These are phyloP conservation scores for Lyophyllum semitale DNA, from an alignment of 768 basidiomycete genomes.

Conservation along the genomic window DNA sequence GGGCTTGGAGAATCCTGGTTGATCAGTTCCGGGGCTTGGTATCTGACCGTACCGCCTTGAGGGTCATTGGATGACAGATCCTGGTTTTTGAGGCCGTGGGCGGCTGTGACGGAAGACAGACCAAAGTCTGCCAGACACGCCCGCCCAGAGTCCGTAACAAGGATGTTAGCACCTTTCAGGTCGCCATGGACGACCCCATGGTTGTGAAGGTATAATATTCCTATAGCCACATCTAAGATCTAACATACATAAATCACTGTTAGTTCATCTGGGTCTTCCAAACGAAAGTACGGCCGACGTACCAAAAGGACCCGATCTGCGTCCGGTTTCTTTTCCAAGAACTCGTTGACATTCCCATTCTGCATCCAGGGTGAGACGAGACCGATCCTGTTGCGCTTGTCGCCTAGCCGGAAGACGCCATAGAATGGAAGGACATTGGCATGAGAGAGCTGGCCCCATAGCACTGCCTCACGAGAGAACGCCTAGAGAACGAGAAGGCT, in stretches of 20 bases:
- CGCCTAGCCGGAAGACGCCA: constrained; percentile 30
- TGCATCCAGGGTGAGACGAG: constrained; percentile 42
- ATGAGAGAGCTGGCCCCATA: constrained; percentile 20
- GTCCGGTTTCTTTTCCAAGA: constrained; percentile 15
- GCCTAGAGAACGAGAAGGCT: constrained; percentile 10
- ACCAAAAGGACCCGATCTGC: constrained; percentile 16
- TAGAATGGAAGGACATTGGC: constrained; percentile 38
- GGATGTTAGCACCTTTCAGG: constrained; percentile 52
- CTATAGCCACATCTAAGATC: constrained; percentile 33
- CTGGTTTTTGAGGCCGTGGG: constrained; percentile 17
- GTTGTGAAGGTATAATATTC: constrained; percentile 35
- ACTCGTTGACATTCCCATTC: constrained; percentile 34
- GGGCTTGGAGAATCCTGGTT: constrained; percentile 17
- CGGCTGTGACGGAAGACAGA: constrained; percentile 30
- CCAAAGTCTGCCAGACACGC: constrained; percentile 58
- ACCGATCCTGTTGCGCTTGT: constrained; percentile 28
- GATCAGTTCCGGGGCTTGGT: constrained; percentile 38
- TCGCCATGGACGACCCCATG: constrained; percentile 47
- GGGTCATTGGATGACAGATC: constrained; percentile 17
- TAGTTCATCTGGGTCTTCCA: constrained; percentile 16
- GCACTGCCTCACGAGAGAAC: constrained; percentile 17
- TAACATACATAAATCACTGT: constrained; percentile 5
- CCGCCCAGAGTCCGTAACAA: constrained; percentile 38
- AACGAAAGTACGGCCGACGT: constrained; percentile 4
- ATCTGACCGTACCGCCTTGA: constrained; percentile 32